phyloP scores from a whole-genome alignment of 768 basidiomycete species.

The Hericium coralloides region DNA sequence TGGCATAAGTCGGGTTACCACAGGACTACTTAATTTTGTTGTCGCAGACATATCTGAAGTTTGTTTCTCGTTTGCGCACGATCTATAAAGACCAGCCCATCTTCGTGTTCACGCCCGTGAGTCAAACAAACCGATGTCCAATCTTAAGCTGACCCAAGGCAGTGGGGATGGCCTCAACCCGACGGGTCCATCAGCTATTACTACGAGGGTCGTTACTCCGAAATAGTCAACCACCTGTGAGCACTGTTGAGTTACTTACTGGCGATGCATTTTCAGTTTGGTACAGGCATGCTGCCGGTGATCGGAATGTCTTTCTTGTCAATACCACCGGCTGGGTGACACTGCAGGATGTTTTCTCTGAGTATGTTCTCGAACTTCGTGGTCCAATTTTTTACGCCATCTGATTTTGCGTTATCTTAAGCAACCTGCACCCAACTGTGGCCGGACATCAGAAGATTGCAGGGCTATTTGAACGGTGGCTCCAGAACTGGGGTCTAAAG shows the following conservation, averaged over 20 bases:
- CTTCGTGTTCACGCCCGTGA: slow-evolving; percentile 45
- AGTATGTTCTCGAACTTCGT: slow-evolving; percentile 16
- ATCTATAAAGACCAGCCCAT: slow-evolving; percentile 38
- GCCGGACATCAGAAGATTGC: slow-evolving; percentile 41
- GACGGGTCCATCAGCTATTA: slow-evolving; percentile 38
- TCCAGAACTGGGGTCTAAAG: slow-evolving; percentile 37
- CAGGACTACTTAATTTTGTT: neutral
- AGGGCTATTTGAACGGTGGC: slow-evolving; percentile 34
- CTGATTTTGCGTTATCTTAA: slow-evolving; percentile 7
- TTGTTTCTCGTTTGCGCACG: slow-evolving; percentile 35
- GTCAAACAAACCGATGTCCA: slow-evolving; percentile 4
- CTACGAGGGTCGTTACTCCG: slow-evolving; percentile 37
- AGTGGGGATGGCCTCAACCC: slow-evolving; percentile 52
- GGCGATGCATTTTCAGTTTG: neutral
- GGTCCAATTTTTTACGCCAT: no score
- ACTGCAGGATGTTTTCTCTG: slow-evolving; percentile 40
- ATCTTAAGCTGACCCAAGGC: neutral
- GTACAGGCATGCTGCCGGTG: slow-evolving; percentile 31
- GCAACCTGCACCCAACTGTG: slow-evolving; percentile 42
- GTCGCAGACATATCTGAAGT: slow-evolving; percentile 36
- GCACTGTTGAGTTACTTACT: neutral
- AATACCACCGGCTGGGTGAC: slow-evolving; percentile 50
- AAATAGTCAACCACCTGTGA: slow-evolving; percentile 34
- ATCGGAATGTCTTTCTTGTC: slow-evolving; percentile 41
- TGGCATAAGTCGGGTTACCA: neutral